Evolutionary conservation across 305 asterid genomes (phyloP), one percentile per base, ranked within the genome.

Genomic region (Nicotiana rustica): DNA sequence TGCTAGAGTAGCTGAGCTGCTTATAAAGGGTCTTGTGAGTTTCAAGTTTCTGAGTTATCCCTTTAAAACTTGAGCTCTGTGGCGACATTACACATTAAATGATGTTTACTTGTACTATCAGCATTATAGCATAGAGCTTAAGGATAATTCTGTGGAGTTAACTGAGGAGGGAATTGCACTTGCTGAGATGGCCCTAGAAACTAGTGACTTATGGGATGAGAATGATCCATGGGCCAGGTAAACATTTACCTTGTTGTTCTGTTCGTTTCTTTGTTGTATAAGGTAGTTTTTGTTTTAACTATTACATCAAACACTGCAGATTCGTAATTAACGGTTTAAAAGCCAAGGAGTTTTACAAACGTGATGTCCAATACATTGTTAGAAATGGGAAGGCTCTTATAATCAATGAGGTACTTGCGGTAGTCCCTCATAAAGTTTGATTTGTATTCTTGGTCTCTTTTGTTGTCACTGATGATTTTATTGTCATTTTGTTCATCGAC

Each of bases 171-270:
- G 99, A 76, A 97, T 97, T 81, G 64, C 81, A 65, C 86, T 97
- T 71, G 97, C 98, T 84, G 99, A 97, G 93, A 90, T 90, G 98
- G 99, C 99, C 87, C 90, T 97, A 77, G 99, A 92, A 87, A 93
- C 99, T 88, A 88, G 87, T 88, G 99, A 97, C 86, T 85, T 97
- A 56, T 97, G 98, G 99, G 98, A 97, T 88, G 99, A 97, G 91
- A 92, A 90, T 89, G 98, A 97, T 89, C 99, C 98, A 67, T 97
- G 99, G 99, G 99, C 99, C 82, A 93, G 97, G 99, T 95, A 87
- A 88, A 68, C 38, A 35, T 75, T 82, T 79, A 44, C 79, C 86
- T 29, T 70, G 75, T 44, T 64, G 2, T 31, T 19, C 49, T 19
- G 71, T 55, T 70, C 66, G 17, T 61, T 68, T 81, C 73, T 80